These are phyloP conservation scores for Fusarium marasasianum DNA, from an alignment of 2,329 filamentous ascomycete genomes.

Conservation along the genomic window DNA sequence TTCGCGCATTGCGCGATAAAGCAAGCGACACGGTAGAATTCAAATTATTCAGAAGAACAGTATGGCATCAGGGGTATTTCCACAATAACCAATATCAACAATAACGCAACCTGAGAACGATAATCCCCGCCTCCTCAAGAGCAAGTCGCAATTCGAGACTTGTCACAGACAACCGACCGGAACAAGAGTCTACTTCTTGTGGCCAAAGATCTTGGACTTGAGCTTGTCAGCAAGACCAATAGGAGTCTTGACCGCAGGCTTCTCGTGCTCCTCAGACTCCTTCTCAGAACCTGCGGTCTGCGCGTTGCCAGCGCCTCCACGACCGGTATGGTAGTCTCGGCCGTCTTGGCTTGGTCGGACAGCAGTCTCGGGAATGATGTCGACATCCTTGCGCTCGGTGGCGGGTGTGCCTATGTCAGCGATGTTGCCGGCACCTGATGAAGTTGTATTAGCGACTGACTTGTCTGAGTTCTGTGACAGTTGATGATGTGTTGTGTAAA, in stretches of 20 bases:
- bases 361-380: conserved; percentile 63
- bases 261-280: conserved; percentile 44
- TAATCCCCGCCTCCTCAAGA: not conserved
- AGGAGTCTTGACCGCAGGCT: conserved; percentile 44
- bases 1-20: conserved; percentile 3
- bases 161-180: not conserved
- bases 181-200: conserved; percentile 54
- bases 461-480: not conserved
- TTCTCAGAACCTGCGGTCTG: conserved; percentile 51
- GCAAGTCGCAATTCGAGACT: not conserved
- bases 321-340: conserved; percentile 65
- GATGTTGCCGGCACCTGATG: conserved; percentile 66
- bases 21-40: conserved; percentile 9
- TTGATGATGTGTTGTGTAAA: not conserved
- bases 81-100: conserved; percentile 31
- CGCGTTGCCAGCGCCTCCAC: conserved; percentile 68
- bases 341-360: conserved; percentile 58
- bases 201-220: conserved; percentile 63
- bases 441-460: conserved; percentile 7
- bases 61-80: conserved; percentile 42
- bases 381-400: conserved; percentile 58
- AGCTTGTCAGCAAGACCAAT: conserved; percentile 64
- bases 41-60: conserved; percentile 18
- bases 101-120: not conserved
- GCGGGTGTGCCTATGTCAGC: conserved; percentile 56